Conservation (phyloP, 73 alveolate species). For the Paramecium sonneborni region DNA sequence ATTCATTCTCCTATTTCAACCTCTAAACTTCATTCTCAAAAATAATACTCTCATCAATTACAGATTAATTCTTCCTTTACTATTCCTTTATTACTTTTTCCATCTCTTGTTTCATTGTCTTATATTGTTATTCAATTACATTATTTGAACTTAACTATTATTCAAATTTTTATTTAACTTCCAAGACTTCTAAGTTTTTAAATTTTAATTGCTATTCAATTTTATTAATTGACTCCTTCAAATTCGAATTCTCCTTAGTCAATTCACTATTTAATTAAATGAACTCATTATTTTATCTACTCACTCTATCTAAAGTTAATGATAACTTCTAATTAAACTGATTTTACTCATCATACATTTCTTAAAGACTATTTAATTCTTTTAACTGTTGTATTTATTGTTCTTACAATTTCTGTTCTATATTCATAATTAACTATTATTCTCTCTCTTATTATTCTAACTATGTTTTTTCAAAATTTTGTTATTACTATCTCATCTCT, state of each 20-base stretch:
- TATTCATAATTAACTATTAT: background rate
- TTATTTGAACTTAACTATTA: background rate
- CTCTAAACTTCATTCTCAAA: background rate
- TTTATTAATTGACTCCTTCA: background rate
- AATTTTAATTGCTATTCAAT: too few relatives aligned
- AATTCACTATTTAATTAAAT: background rate
- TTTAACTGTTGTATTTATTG: background rate
- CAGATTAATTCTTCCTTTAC: too few relatives aligned
- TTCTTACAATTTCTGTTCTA: background rate
- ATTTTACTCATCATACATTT: background rate
- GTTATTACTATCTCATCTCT: too few relatives aligned
- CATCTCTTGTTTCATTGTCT: too few relatives aligned
- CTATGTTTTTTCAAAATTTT: background rate
- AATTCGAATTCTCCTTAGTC: background rate
- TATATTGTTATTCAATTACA: background rate
- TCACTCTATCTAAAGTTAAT: background rate
- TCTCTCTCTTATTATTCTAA: background rate
- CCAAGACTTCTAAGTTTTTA: background rate
- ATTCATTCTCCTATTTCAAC: background rate
- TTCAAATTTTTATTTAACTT: background rate
- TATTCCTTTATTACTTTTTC: too few relatives aligned
- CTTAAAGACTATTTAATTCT: background rate
- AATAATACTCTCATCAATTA: too few relatives aligned
- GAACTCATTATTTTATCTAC: background rate
- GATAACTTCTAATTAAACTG: background rate